Percentiles rank a stretch among this genome's conserved stretches.
Conservation (phyloP, 2,329 filamentous ascomycete species). For the Sporothrix phasma region DNA sequence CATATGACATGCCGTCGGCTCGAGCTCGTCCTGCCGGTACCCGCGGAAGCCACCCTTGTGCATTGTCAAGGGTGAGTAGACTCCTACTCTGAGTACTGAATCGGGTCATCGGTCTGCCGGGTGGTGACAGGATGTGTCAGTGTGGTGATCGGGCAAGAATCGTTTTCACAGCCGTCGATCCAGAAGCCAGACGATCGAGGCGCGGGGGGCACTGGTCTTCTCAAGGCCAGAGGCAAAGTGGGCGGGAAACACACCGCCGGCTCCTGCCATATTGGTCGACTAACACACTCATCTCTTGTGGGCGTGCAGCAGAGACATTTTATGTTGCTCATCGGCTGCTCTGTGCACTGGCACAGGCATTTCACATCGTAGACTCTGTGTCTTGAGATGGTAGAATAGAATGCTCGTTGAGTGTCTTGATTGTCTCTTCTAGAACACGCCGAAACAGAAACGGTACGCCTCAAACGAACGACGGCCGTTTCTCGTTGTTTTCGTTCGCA, state of each 20-base stretch:
- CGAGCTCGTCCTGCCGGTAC: not conserved
- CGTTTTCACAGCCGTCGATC: not conserved
- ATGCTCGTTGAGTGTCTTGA: too few species aligned
- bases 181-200: not conserved
- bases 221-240: too few species aligned
- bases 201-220: not conserved
- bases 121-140: not conserved
- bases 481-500: not conserved
- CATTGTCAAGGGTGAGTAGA: not conserved
- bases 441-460: not conserved
- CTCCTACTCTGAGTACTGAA: not conserved
- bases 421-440: conserved; percentile 1
- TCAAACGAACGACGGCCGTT: not conserved
- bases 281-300: too few species aligned
- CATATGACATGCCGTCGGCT: too few species aligned
- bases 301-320: not conserved
- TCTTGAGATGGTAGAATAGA: too few species aligned
- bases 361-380: too few species aligned
- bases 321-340: not conserved
- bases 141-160: not conserved
- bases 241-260: too few species aligned
- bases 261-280: too few species aligned
- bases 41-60: not conserved
- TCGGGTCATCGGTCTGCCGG: not conserved
- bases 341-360: not conserved